These are phyloP conservation scores for Tulasnella sp. DNA, from an alignment of 768 basidiomycete genomes.

Conservation along the genomic window DNA sequence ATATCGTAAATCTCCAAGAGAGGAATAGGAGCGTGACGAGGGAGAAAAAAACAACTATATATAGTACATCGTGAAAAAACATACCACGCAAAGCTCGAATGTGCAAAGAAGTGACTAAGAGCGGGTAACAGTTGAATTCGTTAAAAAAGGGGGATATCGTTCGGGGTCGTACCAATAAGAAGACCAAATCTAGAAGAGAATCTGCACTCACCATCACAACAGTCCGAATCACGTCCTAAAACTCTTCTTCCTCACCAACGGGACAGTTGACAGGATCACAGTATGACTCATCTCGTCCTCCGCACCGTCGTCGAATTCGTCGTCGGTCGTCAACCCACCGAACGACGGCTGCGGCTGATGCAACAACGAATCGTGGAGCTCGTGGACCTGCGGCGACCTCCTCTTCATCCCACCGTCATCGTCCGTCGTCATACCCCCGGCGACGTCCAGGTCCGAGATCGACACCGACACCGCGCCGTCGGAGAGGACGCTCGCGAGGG, in stretches of 20 bases:
- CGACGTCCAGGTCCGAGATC: background rate
- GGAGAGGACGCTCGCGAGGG: background rate
- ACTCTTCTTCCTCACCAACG: background rate
- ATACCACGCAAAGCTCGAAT: background rate
- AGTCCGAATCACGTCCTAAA: no score
- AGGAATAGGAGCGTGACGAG: background rate
- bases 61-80: background rate
- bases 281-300: background rate
- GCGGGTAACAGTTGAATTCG: background rate
- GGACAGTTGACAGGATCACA: background rate
- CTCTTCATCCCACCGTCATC: background rate
- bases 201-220: no score
- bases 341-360: background rate
- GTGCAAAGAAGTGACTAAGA: background rate
- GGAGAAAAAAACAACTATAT: background rate
- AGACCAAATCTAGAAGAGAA: no score
- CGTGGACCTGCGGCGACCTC: background rate
- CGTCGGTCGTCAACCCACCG: background rate
- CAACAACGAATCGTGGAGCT: background rate
- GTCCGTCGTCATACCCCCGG: background rate
- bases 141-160: background rate
- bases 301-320: background rate
- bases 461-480: background rate
- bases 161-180: background rate
- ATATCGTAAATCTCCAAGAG: background rate